phyloP scores from a whole-genome alignment of 371 early-diverging fungal genomes.

The Massospora cicadina region DNA sequence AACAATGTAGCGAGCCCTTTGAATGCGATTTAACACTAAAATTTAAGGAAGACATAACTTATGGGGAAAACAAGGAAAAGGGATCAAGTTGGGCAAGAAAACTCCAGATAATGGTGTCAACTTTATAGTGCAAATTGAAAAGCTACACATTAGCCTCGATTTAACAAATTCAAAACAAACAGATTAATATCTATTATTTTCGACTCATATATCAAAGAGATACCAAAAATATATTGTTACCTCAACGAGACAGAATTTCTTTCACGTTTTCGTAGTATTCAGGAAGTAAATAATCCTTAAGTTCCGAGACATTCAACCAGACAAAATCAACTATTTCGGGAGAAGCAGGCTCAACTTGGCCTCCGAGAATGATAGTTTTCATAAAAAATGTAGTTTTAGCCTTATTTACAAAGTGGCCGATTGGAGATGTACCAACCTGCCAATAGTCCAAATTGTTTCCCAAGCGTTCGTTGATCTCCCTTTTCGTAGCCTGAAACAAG shows the following conservation, averaged over 20 bases:
- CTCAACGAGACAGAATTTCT: conserved; percentile 33
- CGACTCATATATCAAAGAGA: too few species aligned
- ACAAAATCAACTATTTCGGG: conserved; percentile 49
- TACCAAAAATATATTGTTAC: too few species aligned
- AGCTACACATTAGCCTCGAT: too few species aligned
- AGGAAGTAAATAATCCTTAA: conserved; percentile 33
- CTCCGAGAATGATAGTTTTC: conserved; percentile 71
- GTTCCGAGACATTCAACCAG: conserved; percentile 67
- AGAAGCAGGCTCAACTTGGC: conserved; percentile 34
- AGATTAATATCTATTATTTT: too few species aligned
- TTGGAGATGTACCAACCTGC: conserved; percentile 50
- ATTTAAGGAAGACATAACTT: too few species aligned
- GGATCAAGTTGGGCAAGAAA: too few species aligned
- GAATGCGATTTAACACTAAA: too few species aligned
- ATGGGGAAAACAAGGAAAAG: too few species aligned
- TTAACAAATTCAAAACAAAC: too few species aligned
- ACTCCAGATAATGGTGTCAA: too few species aligned
- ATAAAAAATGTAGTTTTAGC: conserved; percentile 51
- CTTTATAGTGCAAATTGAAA: too few species aligned
- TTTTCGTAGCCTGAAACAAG: conserved; percentile 49
- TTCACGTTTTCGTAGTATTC: conserved; percentile 56
- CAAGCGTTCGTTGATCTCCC: conserved; percentile 47
- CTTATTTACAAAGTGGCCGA: conserved; percentile 37
- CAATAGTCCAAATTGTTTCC: conserved; percentile 52
- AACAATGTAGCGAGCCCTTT: too few species aligned